These are phyloP conservation scores for Chytriomyces confervae DNA, from an alignment of 192 early-diverging fungal species.

Conservation along the genomic window DNA sequence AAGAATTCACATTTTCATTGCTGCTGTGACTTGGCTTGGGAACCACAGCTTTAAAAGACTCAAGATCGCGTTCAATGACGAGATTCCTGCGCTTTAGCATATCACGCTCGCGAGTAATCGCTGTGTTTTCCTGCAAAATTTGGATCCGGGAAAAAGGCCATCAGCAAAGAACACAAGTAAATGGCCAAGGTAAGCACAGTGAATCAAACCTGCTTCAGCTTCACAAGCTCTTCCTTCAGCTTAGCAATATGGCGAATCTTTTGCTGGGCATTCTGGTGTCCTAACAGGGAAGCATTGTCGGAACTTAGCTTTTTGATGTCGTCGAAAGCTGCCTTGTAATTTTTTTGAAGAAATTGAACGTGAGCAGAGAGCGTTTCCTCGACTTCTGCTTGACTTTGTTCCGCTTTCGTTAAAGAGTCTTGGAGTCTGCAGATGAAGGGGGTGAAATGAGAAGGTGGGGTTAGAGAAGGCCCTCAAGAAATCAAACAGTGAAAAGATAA, in stretches of 20 bases:
- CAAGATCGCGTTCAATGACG: constrained; percentile 28
- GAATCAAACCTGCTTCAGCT: constrained; percentile 45
- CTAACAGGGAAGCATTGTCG: constrained; percentile 54
- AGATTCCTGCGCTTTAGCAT: constrained; percentile 12
- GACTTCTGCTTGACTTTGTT: constrained; percentile 8
- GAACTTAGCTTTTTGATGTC: constrained; percentile 48
- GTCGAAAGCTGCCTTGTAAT: constrained; percentile 25
- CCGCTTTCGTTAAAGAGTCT: neutral
- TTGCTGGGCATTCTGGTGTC: constrained; percentile 53
- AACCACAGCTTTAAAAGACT: constrained; percentile 21
- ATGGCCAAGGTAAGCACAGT: neutral
- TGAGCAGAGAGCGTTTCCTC: constrained; percentile 19
- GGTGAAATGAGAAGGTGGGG: neutral
- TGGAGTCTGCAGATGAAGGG: constrained; percentile 4
- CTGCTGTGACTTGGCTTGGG: neutral
- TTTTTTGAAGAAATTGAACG: constrained; percentile 12
- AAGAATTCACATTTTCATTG: too few relatives aligned
- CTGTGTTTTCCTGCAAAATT: constrained; percentile 16
- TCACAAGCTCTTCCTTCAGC: constrained; percentile 52
- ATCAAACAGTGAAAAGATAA: neutral
- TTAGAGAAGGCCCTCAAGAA: neutral
- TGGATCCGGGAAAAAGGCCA: neutral
- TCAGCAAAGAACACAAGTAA: neutral
- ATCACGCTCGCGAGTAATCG: constrained; percentile 21
- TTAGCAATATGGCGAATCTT: constrained; percentile 56